Base-by-base conservation (phyloP, 129 eudicot genomes). In the Apium graveolens region DNA sequence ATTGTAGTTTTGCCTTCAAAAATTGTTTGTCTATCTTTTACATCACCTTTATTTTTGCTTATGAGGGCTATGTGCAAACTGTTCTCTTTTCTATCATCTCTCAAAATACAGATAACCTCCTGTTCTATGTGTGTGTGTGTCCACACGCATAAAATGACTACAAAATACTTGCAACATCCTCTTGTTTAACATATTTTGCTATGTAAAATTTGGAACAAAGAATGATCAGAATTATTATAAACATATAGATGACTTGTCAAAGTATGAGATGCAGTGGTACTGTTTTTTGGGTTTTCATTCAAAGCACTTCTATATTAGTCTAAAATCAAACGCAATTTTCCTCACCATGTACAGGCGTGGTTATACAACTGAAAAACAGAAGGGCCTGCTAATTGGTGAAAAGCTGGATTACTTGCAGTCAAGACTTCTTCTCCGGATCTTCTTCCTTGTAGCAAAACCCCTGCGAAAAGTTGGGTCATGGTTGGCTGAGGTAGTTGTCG, bases 371-470 rank as follows among this genome's bases (percentile, higher is more conserved):
- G 99, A 95, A 90, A 87, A 84, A 90, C 96, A 95, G 78, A 86
- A 92, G 77, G 99, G 99, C 83, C 74, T 89, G 69, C 78, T 95
- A 70, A 77, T 90, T 71, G 99, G 65, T 74, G 99, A 92, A 79
- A 95, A 95, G 81, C 84, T 95, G 73, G 99, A 95, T 82, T 95
- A 95, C 87, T 73, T 95, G 88, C 99, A 95, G 80, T 95, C 97
- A 62, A 90, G 89, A 84, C 78, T 90, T 81, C 85, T 95, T 42
- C 99, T 90, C 81, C 83, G 77, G 79, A 78, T 87, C 76, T 90
- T 95, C 83, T 84, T 80, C 74, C 32, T 83, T 73, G 78, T 95
- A 41, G 82, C 92, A 34, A 82, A 92, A 84, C 97, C 99, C 46
- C 48, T 95, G 87, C 85, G 89, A 65, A 84, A 81, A 81, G 37